These are phyloP conservation scores for Annona squamosa DNA, from an alignment of 164 flowering plant genomes.

Conservation along the genomic window DNA sequence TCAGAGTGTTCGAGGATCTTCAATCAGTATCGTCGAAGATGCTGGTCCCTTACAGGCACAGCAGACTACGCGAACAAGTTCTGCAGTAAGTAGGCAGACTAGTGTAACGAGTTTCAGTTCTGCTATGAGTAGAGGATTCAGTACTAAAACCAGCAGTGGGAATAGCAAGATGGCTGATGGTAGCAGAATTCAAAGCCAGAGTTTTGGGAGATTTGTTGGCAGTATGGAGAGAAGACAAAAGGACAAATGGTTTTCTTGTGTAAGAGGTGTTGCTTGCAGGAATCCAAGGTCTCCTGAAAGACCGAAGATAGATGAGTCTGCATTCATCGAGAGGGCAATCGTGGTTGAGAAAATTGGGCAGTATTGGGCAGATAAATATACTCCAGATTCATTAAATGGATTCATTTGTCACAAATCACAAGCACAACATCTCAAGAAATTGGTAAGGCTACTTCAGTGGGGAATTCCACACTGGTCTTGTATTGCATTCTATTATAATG, in stretches of 20 bases:
- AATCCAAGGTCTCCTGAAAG: slow-evolving; percentile 45
- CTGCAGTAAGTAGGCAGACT: neutral
- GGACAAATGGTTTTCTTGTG: slow-evolving; percentile 53
- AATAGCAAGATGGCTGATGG: slow-evolving; percentile 40
- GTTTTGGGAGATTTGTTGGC: slow-evolving; percentile 35
- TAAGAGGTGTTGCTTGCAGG: slow-evolving; percentile 48
- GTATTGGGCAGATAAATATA: slow-evolving; percentile 72
- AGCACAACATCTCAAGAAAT: slow-evolving; percentile 53
- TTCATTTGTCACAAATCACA: slow-evolving; percentile 69
- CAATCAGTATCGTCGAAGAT: slow-evolving; percentile 15
- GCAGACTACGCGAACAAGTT: neutral
- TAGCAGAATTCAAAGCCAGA: slow-evolving; percentile 30
- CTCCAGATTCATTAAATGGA: slow-evolving; percentile 51
- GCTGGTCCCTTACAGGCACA: neutral
- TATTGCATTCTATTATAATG: neutral
- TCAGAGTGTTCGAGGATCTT: slow-evolving; percentile 13
- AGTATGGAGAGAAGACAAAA: slow-evolving; percentile 41
- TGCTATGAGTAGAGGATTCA: slow-evolving; percentile 31
- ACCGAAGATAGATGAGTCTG: slow-evolving; percentile 43
- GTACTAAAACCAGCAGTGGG: slow-evolving; percentile 19
- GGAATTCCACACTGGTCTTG: neutral
- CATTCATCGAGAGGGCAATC: slow-evolving; percentile 53
- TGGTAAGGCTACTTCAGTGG: slow-evolving; percentile 30
- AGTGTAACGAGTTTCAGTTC: slow-evolving; percentile 17
- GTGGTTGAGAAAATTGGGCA: slow-evolving; percentile 59